Base-by-base conservation (phyloP, 129 eudicot genomes). In the Lactuca sativa region DNA sequence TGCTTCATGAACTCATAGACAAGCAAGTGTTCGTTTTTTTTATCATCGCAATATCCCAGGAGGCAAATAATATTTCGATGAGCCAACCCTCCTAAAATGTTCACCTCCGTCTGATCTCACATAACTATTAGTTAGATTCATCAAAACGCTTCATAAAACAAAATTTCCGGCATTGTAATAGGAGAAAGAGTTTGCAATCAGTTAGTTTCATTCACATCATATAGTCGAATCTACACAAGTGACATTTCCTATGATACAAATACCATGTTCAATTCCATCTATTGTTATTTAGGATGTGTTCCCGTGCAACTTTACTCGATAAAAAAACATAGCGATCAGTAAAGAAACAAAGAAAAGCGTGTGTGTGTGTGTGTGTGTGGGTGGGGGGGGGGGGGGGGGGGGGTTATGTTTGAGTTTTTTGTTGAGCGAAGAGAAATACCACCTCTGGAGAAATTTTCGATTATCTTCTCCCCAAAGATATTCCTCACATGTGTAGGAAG, bases 1-100 rank as follows among this genome's bases (percentile, higher is more conserved):
- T 80, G 69, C 0, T 30, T 64, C 64, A 74, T 74, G 69, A 68
- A 74, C 56, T 74, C 77, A 4, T 67, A 80, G 30, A 74, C 80
- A 56, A 80, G 71, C 14, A 74, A 5, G 38, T 6, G 14, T 54
- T 74, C 59, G 2, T n/a, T 7, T 34, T 53, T 1, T 32, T 63
- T 48, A 15, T 74, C 57, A 9, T 1, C 41, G 73, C 80, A 74
- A 17, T 44, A 69, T 69, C 77, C 83, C 62, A 80, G 15, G 16
- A 74, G 72, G 10, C 11, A 62, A 62, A 62, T 36, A 54, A 74
- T 56, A 80, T 69, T 69, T 17, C 73, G 56, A 69, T 74, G 83
- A 37, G 14, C 41, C 48, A 80, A 10, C 9, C 21, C 15, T 62
- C 77, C 78, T 58, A 71, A 66, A 12, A 72, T 12, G 37, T 40